Evolutionary conservation across 2,329 filamentous ascomycete genomes (phyloP), one percentile per base, ranked within the genome.

Genomic region (Colletotrichum trifolii): DNA sequence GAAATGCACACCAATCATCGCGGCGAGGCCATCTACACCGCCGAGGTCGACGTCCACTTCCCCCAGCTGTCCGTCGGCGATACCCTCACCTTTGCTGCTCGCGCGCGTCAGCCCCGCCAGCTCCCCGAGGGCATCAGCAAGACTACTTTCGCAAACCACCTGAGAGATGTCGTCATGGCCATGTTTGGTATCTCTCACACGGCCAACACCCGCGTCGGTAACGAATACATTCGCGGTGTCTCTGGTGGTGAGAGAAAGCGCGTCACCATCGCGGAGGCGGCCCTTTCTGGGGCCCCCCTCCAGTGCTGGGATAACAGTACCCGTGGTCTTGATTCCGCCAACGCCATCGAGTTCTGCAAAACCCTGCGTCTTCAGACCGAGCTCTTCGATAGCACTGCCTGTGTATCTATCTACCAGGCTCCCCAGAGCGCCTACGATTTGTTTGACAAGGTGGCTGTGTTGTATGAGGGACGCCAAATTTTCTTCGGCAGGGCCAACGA

Each of bases 1-100:
- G 86, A 93, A 73, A 95, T 96, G 91, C 87, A 91, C 78, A 87
- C 86, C 10, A 82, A 86, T 67, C 94, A 95, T 79, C 89, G 91
- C 35, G 93, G 93, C 69, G 93, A 96, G 78, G 91, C 91, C 67
- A 94, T 96, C 75, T 96, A 96, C 78, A 94, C 91, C 0, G 91
- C 91, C 64, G 92, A 96, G 76, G 89, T 92, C 40, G 93, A 96
- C 74, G 89, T 91, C 5, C 91, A 94, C 77, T 94, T 94, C 73
- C 91, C 91, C 11, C 86, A 89, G 78, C 78, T 96, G 71, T 89
- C 87, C 2, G 92, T 95, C 47, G 91, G 91, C 55, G 90, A 95
- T 71, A 96, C 92, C 1, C 83, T 95, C 50, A 89, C 87, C 59
- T 95, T 95, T 67, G 92, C 92, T 15, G 91, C 92, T 4, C 82